Percentiles rank a stretch among this genome's conserved stretches.
Conservation (phyloP, 768 basidiomycete species). For the Boletus vermiculosoides region DNA sequence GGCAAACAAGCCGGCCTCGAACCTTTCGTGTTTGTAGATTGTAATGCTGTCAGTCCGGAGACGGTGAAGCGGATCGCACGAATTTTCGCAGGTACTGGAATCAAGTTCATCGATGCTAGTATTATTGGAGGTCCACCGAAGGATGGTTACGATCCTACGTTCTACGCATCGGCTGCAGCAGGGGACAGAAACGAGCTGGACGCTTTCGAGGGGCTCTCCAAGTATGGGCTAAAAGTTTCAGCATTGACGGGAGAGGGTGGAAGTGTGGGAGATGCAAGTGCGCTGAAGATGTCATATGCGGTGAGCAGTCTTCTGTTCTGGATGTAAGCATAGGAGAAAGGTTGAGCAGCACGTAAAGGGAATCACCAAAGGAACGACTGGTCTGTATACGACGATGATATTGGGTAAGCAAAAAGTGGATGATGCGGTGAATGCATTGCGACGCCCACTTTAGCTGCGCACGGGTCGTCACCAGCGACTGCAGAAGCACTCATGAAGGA, state of each 20-base stretch:
- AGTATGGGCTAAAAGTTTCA: conserved; percentile 47
- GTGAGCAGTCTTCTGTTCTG: conserved; percentile 34
- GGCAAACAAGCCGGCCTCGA: neutral
- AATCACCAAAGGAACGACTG: conserved; percentile 54
- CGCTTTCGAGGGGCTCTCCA: conserved; percentile 40
- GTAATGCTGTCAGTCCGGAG: conserved; percentile 56
- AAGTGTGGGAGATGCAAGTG: conserved; percentile 57
- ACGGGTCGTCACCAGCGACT: conserved; percentile 58
- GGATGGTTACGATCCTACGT: conserved; percentile 47
- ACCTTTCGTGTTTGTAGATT: conserved; percentile 47
- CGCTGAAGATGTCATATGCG: conserved; percentile 64
- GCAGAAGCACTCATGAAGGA: conserved; percentile 55
- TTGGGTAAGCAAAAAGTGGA: conserved; percentile 38
- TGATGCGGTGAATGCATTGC: neutral
- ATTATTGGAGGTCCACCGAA: conserved; percentile 59
- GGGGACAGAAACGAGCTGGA: conserved; percentile 35
- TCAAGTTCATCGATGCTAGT: conserved; percentile 52
- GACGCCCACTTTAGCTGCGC: conserved; percentile 40
- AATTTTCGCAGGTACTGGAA: conserved; percentile 40
- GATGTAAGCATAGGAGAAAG: neutral
- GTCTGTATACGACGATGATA: conserved; percentile 55
- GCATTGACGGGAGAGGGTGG: conserved; percentile 46
- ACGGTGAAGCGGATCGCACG: conserved; percentile 47
- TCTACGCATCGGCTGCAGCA: conserved; percentile 50
- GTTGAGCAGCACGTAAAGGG: conserved; percentile 37